Base-by-base conservation (phyloP, 2,329 filamentous ascomycete genomes). In the Pochonia chlamydosporia region DNA sequence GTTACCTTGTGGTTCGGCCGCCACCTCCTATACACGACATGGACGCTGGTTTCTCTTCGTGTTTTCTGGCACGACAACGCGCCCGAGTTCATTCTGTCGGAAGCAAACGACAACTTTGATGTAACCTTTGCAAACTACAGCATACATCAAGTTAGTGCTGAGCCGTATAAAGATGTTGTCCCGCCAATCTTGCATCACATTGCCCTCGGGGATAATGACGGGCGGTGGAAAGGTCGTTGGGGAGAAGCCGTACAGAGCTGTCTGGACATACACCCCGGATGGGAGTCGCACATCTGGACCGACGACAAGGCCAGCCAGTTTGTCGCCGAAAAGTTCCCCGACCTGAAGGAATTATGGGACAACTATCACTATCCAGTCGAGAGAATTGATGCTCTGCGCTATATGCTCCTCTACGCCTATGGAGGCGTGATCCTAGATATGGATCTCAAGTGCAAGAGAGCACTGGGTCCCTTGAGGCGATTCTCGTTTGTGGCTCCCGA, bases 321-420 rank as follows among this genome's bases (percentile, higher is more conserved):
- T 21, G 54, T 56, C 31, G 48, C 37, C 3, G 53, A 55, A 4
- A 51, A 49, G 14, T 56, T 56, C 30, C 54, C 54, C 35, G 47
- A 59, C 48, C 56, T 62, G 36, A 46, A 54, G 76, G 82, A 56
- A 6, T 49, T 54, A 33, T 56, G 54, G 54, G 48, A 55, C 26
- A 74, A 73, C 53, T 88, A 88, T 65, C 73, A 69, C 24, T 84
- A 83, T 59, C 81, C 82, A 3, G 86, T 89, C 46, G 82, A 87
- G 63, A 78, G 82, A 50, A 82, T 84, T 37, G 84, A 88, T 58
- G 73, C 82, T 9, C 84, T 88, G 52, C 75, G 84, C 42, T 89
- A 88, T 67, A 62, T 67, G 57, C 55, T 66, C 4, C 40, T 56
- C 11, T 55, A 54, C 36, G 53, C 66, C 64, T 55, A 65, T 64